Evolutionary conservation across 176 grass and related monocot genomes (phyloP).

Genomic region (Ananas comosus): DNA sequence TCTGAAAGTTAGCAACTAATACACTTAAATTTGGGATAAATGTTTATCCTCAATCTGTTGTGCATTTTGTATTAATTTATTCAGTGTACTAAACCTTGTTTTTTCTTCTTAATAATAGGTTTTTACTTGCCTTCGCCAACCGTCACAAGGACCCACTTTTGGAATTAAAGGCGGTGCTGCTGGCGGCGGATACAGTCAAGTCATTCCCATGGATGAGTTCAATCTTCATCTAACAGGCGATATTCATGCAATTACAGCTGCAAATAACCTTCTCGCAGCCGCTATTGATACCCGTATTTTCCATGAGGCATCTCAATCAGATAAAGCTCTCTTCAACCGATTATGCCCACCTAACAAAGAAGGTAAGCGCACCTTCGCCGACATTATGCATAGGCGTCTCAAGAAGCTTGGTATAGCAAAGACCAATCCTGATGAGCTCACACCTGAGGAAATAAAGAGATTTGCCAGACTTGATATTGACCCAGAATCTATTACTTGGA

Average conservation of each 20-base stretch:
- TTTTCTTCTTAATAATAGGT: conserved; percentile 42
- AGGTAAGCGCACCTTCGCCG: conserved; percentile 76
- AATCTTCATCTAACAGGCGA: conserved; percentile 96
- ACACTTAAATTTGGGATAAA: neutral
- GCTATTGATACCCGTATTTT: conserved; percentile 97
- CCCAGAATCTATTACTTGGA: conserved; percentile 84
- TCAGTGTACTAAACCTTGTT: neutral
- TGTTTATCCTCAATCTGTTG: neutral
- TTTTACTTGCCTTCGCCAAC: conserved; percentile 83
- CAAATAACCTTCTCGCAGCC: conserved; percentile 97
- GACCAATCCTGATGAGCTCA: conserved; percentile 69
- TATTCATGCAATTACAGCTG: conserved; percentile 95
- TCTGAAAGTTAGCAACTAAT: no score
- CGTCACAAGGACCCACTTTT: conserved; percentile 95
- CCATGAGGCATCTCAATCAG: conserved; percentile 83
- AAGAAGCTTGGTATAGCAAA: conserved; percentile 84
- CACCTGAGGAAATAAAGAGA: conserved; percentile 75
- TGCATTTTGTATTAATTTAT: neutral
- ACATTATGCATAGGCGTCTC: conserved; percentile 65
- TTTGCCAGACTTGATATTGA: conserved; percentile 92
- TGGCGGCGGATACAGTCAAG: conserved; percentile 98
- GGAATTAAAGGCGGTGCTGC: conserved; percentile 97
- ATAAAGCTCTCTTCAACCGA: conserved; percentile 94
- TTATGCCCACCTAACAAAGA: conserved; percentile 90
- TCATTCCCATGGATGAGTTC: conserved; percentile 99